Conservation (phyloP, 192 early-diverging fungal species). For the Jimgerdemannia flammicorona region DNA sequence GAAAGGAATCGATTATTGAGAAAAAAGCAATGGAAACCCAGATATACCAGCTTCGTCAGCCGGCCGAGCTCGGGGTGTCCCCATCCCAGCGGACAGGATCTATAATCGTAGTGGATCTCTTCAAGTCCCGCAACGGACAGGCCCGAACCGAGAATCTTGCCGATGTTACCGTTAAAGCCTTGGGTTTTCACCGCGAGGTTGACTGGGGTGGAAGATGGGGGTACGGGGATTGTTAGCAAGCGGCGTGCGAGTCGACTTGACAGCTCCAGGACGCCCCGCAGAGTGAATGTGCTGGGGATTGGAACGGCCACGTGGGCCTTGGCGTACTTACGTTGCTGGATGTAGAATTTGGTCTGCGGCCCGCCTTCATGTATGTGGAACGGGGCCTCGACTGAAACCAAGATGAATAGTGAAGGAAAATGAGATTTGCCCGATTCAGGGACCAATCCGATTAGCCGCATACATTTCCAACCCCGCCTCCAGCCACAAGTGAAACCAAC, state of each 20-base stretch:
- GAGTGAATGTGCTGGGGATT: too few relatives aligned
- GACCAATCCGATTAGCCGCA: too few relatives aligned
- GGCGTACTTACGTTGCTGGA: neutral
- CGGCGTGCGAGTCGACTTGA: too few relatives aligned
- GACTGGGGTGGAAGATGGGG: neutral
- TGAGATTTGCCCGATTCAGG: too few relatives aligned
- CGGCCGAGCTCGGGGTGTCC: neutral
- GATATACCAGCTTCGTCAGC: neutral
- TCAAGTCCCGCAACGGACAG: neutral
- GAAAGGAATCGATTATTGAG: too few relatives aligned
- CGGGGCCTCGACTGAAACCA: neutral
- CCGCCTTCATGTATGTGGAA: neutral
- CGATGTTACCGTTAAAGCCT: neutral
- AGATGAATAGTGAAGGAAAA: neutral
- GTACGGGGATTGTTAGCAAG: neutral
- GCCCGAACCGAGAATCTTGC: neutral
- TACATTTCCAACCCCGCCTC: neutral
- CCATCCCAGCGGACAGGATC: neutral
- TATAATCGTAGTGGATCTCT: neutral
- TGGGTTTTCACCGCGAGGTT: neutral
- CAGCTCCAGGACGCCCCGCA: too few relatives aligned
- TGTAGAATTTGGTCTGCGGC: neutral
- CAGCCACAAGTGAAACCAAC: neutral
- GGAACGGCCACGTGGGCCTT: neutral
- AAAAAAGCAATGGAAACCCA: neutral